phyloP scores from a whole-genome alignment of 2,329 filamentous ascomycete genomes.

The Hypoxylon sp. region DNA sequence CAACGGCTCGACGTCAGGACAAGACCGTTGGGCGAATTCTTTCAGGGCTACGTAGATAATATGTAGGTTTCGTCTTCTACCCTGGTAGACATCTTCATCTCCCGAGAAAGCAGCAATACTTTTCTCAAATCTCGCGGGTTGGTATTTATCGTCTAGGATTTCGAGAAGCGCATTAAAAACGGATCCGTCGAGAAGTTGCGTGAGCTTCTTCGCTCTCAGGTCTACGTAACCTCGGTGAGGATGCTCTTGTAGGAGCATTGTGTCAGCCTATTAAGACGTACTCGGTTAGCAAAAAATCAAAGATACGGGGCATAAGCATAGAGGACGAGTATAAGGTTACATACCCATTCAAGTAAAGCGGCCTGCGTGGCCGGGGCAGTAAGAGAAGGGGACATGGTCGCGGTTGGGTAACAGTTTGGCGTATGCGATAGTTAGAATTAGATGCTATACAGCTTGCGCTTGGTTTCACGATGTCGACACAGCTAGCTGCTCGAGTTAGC shows the following conservation, averaged over 20 bases:
- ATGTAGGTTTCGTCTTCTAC: slow-evolving; percentile 57
- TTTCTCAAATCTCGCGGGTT: slow-evolving; percentile 61
- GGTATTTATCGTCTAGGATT: slow-evolving; percentile 66
- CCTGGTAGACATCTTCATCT: slow-evolving; percentile 52
- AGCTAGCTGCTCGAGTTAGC: slow-evolving; percentile 23
- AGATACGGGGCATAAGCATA: slow-evolving; percentile 28
- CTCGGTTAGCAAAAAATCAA: slow-evolving; percentile 9
- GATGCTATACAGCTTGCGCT: slow-evolving; percentile 9
- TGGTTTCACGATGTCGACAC: slow-evolving; percentile 6
- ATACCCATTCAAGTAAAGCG: slow-evolving; percentile 44
- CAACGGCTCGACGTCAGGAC: slow-evolving; percentile 60
- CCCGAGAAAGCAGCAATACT: slow-evolving; percentile 52
- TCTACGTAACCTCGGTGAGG: slow-evolving; percentile 50
- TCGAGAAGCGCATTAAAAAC: slow-evolving; percentile 64
- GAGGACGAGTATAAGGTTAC: slow-evolving; percentile 23
- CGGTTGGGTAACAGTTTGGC: slow-evolving; percentile 18
- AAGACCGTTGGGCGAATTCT: slow-evolving; percentile 63
- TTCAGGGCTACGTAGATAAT: slow-evolving; percentile 63
- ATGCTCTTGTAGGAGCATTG: slow-evolving; percentile 40
- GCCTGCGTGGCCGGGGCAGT: slow-evolving; percentile 34
- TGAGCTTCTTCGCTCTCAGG: slow-evolving; percentile 57
- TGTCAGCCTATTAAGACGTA: slow-evolving; percentile 38
- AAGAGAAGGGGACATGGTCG: slow-evolving; percentile 42
- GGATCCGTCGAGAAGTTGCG: slow-evolving; percentile 62
- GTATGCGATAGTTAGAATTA: slow-evolving; percentile 26